Base-by-base conservation (phyloP, 1,284 basidiomycete genomes). In the Ustilago tritici region DNA sequence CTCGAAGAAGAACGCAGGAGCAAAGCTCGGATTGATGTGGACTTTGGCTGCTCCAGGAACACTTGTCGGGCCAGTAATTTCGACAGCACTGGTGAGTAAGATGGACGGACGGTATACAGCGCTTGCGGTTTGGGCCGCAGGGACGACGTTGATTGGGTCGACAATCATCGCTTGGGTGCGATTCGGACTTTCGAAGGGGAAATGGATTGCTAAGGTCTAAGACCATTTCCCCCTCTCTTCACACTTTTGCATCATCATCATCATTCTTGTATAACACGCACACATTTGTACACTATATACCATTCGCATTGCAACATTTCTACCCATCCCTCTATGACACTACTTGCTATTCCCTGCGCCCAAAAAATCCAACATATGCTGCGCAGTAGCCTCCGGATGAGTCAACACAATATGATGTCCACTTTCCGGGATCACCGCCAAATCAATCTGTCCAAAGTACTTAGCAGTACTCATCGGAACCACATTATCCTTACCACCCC, bases 401-500 rank as follows among this genome's bases (percentile, higher is more conserved):
- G 71, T 76, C 4, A 75, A 57, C 0, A 75, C 59, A 46, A 74
- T 70, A 32, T 70, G 69, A 41, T 78, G 76, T 0, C 72, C 72
- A 2, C 52, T 72, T 12, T 56, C 62, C 1, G 66, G 67, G 19
- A 78, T 76, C 19, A 78, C 68, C 23, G 68, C 62, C 5, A 78
- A 54, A 35, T 78, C 73, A 19, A 78, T 61, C 53, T 71, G 58
- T 17, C 76, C 76, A 73, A 78, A 78, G 67, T 76, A 78, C 60
- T 78, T 76, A 11, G 59, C 61, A 11, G 72, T 76, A 49, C 43
- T 60, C 57, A 78, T 76, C 11, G 67, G 72, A 4, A 78, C 76
- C 28, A 76, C 72, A 31, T 75, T 65, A 36, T 78, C 76, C 57
- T 70, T 65, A 61, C 76, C 76, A n/a, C 76, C 76, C 76, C 76